Base-by-base conservation (phyloP, 2,329 filamentous ascomycete species). In the Orbilia quercus region DNA sequence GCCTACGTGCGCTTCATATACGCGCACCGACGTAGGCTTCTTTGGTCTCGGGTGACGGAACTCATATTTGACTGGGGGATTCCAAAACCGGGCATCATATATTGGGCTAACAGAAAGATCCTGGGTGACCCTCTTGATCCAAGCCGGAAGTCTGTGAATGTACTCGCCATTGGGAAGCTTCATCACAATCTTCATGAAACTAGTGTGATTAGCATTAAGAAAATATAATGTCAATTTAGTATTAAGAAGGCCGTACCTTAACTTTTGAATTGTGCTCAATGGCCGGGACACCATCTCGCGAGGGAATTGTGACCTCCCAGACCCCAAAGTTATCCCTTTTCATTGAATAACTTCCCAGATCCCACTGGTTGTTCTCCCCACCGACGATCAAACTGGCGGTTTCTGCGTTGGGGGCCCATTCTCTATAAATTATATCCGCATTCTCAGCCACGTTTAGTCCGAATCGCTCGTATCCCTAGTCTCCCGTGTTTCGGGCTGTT, bases 1-100 rank as follows among this genome's bases (percentile, higher is more conserved):
- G 55, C 95, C 95, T 44, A 99, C 92, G 79, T 99, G 95, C n/a
- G 95, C 95, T 82, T 99, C 95, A 82, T 99, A 99, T 69, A 99
- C 92, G 55, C 95, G 89, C n/a, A 87, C 88, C 78, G 92, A 96
- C 66, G 84, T 81, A 0, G 95, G 95, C 84, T 94, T 96, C 80
- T 89, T 88, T 5, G 94, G 95, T 55, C 90, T 86, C 50, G 86
- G 78, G 81, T 98, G 87, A 83, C 96, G 93, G 85, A 96, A 96
- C 62, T 86, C 84, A 80, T 98, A 98, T 79, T 83, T 87, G 53
- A 85, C 81, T 1, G 92, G 92, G 34, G 95, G 95, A 80, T 98
- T 97, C 95, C 95, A 99, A 83, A 99, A 97, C 58, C 92, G 88
- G 22, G 91, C 93, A 80, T 99, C 95, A 81, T 98, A 99, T 23